Conservation (phyloP, 805 yeast genomes). For the Metschnikowia dekortorum region DNA sequence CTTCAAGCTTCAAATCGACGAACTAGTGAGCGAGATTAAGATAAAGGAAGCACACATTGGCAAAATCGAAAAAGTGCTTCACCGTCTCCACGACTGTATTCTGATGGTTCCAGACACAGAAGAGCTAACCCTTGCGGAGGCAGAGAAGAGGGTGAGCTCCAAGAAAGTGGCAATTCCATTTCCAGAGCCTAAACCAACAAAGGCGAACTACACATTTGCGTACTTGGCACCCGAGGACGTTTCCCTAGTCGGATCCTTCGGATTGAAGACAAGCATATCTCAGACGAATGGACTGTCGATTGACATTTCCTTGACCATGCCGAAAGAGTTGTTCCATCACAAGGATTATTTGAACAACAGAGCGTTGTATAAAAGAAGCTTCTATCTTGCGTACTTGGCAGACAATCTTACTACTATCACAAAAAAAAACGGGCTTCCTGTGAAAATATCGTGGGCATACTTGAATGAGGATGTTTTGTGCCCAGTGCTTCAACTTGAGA, state of each 20-base stretch:
- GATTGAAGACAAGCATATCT: conserved; percentile 74
- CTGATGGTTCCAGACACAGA: conserved; percentile 54
- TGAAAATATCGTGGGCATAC: conserved; percentile 59
- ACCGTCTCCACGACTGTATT: conserved; percentile 64
- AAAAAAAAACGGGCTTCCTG: conserved; percentile 53
- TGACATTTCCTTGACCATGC: conserved; percentile 83
- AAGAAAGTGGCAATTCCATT: conserved; percentile 69
- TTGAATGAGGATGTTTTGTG: conserved; percentile 72
- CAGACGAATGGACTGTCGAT: conserved; percentile 60
- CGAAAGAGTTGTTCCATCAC: conserved; percentile 64
- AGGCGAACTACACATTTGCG: conserved; percentile 65
- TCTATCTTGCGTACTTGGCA: conserved; percentile 76
- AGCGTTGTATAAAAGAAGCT: conserved; percentile 84
- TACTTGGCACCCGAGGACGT: conserved; percentile 69
- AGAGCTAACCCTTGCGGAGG: conserved; percentile 52
- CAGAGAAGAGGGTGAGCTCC: conserved; percentile 48
- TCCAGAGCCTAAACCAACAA: conserved; percentile 83
- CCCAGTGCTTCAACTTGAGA: conserved; percentile 66
- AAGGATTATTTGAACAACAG: conserved; percentile 90
- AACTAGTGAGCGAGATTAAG: conserved; percentile 73
- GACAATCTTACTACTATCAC: conserved; percentile 54
- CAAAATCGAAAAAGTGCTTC: conserved; percentile 69
- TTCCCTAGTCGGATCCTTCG: conserved; percentile 83
- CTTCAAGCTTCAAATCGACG: conserved; percentile 93
- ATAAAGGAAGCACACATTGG: conserved; percentile 65